Conservation (phyloP, 495 filamentous ascomycete genomes). For the Xylaria sp. region DNA sequence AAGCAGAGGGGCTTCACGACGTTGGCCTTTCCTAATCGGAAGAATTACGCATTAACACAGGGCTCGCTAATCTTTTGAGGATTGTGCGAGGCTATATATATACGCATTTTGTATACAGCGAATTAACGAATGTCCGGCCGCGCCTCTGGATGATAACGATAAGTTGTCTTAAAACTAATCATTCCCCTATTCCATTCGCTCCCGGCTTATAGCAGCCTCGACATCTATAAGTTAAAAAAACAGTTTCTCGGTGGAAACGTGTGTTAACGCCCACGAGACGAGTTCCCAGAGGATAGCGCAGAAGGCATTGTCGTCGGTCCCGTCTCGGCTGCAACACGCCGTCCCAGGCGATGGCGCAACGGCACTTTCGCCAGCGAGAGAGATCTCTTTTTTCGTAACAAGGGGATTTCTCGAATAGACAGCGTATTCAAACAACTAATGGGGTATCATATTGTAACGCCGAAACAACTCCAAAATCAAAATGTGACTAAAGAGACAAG, state of each 20-base stretch:
- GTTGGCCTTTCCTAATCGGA: conserved; percentile 24
- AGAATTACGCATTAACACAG: conserved; percentile 24
- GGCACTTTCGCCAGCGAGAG: conserved; percentile 63
- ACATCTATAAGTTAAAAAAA: not conserved
- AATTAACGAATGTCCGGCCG: conserved; percentile 35
- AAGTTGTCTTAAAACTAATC: not conserved
- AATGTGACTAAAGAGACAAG: conserved; percentile 16
- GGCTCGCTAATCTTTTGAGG: conserved; percentile 20
- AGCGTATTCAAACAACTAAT: conserved; percentile 61
- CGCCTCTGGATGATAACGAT: conserved; percentile 23
- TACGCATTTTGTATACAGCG: conserved; percentile 34
- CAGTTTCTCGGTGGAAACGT: conserved; percentile 41
- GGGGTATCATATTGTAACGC: conserved; percentile 62
- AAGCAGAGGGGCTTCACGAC: conserved; percentile 4
- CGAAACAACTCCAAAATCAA: conserved; percentile 29
- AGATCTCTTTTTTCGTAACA: conserved; percentile 21
- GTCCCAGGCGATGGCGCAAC: conserved; percentile 65
- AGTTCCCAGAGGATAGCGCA: conserved; percentile 59
- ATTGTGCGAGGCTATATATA: conserved; percentile 15
- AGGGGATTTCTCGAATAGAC: conserved; percentile 41
- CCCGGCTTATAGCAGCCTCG: conserved; percentile 4
- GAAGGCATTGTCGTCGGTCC: conserved; percentile 58
- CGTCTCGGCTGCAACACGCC: conserved; percentile 59
- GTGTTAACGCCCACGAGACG: conserved; percentile 60
- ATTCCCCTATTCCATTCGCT: conserved; percentile 11